Evolutionary conservation across 2,329 filamentous ascomycete genomes (phyloP), one percentile per base, ranked within the genome.

Genomic region (Penicillium sp.): DNA sequence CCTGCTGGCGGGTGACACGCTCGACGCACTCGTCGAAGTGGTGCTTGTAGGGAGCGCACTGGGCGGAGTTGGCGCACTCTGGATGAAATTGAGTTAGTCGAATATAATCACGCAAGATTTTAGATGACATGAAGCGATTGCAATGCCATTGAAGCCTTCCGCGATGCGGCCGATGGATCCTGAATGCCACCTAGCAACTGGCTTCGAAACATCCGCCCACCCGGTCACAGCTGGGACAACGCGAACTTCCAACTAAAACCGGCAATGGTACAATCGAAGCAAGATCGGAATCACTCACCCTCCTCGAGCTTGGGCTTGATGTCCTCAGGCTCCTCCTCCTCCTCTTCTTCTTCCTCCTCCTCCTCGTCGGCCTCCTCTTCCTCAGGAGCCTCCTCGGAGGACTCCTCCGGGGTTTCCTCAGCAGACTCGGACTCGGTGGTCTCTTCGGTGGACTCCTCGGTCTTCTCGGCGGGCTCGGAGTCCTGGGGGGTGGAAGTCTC

Each of bases 11-110:
- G 61, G 88, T 91, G 70, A 99, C 95, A 72, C 95, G 92, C 86
- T 96, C 93, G 70, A 94, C 92, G 79, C 95, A 99, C 82, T 97
- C 92, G 68, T 98, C 94, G 78, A 90, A 98, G 86, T 99, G 95
- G 85, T 98, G 94, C 88, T 98, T 99, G 75, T 87, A 86, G 60
- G 89, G 88, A 62, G 89, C 84, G 82, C 95, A 99, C 79, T 90
- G 83, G 78, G 89, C 85, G 66, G 92, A 92, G 78, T 94, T 87
- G 79, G 87, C 86, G 86, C 95, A 99, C 75, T 96, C 95, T 98
- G 79, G 69, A 69, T 39, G 53, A 54, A 33, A 33, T 14, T 18
- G 11, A 22, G 50, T 63, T 43, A 65, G 61, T 50, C 5, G 46
- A 14, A 35, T 36, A 33, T 58, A 14, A n/a, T n/a, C 35, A 37